Percentiles rank a stretch among this genome's conserved stretches.
Evolutionary conservation across 495 filamentous ascomycete species (phyloP).

Genomic region (Tuber microsphaerosporum): DNA sequence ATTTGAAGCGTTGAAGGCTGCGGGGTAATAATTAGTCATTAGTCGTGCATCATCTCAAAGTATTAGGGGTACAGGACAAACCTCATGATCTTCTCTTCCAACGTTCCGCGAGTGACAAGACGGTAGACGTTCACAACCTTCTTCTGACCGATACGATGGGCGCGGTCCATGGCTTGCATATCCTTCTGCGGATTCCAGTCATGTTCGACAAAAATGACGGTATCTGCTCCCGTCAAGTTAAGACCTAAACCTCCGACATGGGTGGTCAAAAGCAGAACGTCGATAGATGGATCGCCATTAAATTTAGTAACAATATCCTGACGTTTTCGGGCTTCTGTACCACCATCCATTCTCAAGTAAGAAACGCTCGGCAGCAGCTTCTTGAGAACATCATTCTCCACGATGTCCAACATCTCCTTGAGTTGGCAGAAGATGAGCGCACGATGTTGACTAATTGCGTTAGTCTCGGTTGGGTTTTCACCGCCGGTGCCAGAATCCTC

Average conservation of each 20-base stretch:
- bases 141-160: conserved; percentile 97
- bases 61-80: conserved; percentile 45
- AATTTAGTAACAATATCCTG: conserved; percentile 98
- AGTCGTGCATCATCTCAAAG: neutral
- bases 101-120: conserved; percentile 83
- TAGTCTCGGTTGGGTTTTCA: conserved; percentile 59
- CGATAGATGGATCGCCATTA: conserved; percentile 93
- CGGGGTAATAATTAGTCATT: conserved; percentile 14
- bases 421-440: conserved; percentile 98
- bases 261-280: conserved; percentile 85
- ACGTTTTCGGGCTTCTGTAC: conserved; percentile 78
- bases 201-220: conserved; percentile 98
- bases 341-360: conserved; percentile 83
- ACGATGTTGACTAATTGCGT: conserved; percentile 84
- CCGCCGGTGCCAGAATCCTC: conserved; percentile 52
- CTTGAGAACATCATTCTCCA: conserved; percentile 82
- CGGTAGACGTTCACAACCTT: conserved; percentile 99
- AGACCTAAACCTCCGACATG: conserved; percentile 89
- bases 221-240: conserved; percentile 94
- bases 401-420: conserved; percentile 99
- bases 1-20: conserved; percentile 97
- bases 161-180: conserved; percentile 97
- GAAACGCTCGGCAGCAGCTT: conserved; percentile 78
- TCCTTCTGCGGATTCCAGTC: conserved; percentile 99
- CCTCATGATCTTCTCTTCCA: conserved; percentile 98